phyloP scores from a whole-genome alignment of 1,139 yeast genomes.

The Maudiozyma humilis region DNA sequence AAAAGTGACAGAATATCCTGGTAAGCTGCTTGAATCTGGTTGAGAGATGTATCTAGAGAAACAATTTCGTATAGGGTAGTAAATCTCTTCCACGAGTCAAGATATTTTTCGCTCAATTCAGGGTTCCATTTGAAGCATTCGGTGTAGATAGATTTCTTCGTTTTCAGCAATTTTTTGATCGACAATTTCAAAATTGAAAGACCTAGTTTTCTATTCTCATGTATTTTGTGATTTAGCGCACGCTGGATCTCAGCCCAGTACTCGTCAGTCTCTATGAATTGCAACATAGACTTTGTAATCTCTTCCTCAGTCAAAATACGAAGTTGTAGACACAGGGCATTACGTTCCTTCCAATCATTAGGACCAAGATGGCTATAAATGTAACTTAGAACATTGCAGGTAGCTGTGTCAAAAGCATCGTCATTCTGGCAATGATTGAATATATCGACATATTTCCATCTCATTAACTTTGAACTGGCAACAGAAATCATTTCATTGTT shows the following conservation, averaged over 20 bases:
- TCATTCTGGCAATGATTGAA: constrained; percentile 9
- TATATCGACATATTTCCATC: constrained; percentile 22
- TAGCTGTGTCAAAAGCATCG: constrained; percentile 17
- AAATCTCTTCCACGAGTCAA: constrained; percentile 62
- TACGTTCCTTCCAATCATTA: constrained; percentile 33
- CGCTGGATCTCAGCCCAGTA: constrained; percentile 58
- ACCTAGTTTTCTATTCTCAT: constrained; percentile 67
- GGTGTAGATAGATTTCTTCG: constrained; percentile 33
- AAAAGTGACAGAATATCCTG: constrained; percentile 54
- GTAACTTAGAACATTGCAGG: constrained; percentile 42
- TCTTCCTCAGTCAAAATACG: constrained; percentile 36
- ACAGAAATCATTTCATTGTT: constrained; percentile 16
- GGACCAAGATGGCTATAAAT: constrained; percentile 29
- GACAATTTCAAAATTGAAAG: constrained; percentile 60
- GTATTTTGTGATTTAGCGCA: constrained; percentile 50
- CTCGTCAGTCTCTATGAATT: constrained; percentile 31
- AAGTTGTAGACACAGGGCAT: constrained; percentile 49
- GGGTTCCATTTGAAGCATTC: constrained; percentile 44
- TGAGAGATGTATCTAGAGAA: constrained; percentile 78
- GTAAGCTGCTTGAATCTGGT: constrained; percentile 76
- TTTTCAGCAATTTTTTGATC: constrained; percentile 32
- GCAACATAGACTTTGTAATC: constrained; percentile 30
- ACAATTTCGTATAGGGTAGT: constrained; percentile 70
- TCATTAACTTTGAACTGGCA: constrained; percentile 19
- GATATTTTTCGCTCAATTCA: constrained; percentile 27